Base-by-base conservation (phyloP, 352 stramenopile genomes). In the Pythium pyrilobum region DNA sequence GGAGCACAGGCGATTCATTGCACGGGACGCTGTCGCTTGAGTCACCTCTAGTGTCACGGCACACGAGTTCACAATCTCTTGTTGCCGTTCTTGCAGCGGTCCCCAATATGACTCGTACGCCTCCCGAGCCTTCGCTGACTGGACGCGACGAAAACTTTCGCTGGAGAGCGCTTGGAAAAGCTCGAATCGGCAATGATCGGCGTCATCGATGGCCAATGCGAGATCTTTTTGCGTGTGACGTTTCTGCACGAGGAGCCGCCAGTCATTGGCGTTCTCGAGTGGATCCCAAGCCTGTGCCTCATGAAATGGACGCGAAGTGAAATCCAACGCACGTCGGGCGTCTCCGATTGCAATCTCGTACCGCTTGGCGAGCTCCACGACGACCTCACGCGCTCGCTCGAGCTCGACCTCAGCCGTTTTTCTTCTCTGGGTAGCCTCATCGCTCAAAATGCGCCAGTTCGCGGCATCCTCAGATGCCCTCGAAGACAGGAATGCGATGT, bases 241-340 rank as follows among this genome's bases (percentile, higher is more conserved):
- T 52, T 90, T 92, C 10, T 74, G 53, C 10, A 90, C 76, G 10
- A 92, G 62, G 5, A 77, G 64, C 21, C 51, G 70, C 76, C 82
- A 87, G 53, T 92, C 74, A 44, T 89, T 92, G 4, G 82, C 79
- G 48, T 92, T 92, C 54, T 92, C 82, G 2, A 92, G 57, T 1
- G 73, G 67, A 56, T 92, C 82, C 82, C 82, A 92, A 5, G 80
- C 74, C 47, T 90, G 80, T 5, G 77, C 67, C 52, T 87, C 62
- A 18, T 71, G 67, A 44, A 90, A 88, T 1, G 60, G 59, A 0
- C 71, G 67, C 12, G 71, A 83, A 1, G 66, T 41, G 23, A 87
- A 89, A 27, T 83, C 73, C 5, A 89, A 56, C 2, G 74, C 72
- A 41, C 63, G 66, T 38, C 66, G 67, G 5, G 79, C 71, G 20